phyloP scores from a whole-genome alignment of 1,139 yeast species.

The Magnusiomyces paraingens region DNA sequence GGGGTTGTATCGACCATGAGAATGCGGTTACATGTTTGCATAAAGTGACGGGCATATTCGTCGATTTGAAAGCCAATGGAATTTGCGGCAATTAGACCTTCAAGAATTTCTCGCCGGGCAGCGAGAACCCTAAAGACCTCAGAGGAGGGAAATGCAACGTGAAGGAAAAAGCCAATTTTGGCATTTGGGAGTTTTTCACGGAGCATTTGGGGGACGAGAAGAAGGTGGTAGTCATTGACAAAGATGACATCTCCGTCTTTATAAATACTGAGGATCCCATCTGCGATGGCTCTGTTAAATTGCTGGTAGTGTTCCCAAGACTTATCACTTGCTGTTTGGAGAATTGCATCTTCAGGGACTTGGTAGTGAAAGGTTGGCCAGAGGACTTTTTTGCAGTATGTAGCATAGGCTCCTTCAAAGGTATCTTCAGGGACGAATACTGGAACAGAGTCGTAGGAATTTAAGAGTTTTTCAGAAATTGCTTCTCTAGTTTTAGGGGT shows the following conservation, averaged over 20 bases:
- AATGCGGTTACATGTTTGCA: slow-evolving; percentile 82
- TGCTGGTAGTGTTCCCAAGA: slow-evolving; percentile 82
- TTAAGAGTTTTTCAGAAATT: slow-evolving; percentile 23
- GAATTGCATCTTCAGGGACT: slow-evolving; percentile 90
- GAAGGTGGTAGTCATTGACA: slow-evolving; percentile 91
- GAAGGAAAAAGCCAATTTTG: slow-evolving; percentile 84
- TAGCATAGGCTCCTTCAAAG: slow-evolving; percentile 82
- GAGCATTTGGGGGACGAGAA: slow-evolving; percentile 81
- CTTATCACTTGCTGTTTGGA: slow-evolving; percentile 92
- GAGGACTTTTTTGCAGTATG: slow-evolving; percentile 84
- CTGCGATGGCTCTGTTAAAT: slow-evolving; percentile 76
- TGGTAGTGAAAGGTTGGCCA: slow-evolving; percentile 98
- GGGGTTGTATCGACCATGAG: slow-evolving; percentile 75
- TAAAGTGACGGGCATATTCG: slow-evolving; percentile 88
- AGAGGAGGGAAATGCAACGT: slow-evolving; percentile 91
- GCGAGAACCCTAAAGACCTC: slow-evolving; percentile 95
- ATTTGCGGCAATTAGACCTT: slow-evolving; percentile 87
- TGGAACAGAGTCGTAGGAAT: slow-evolving; percentile 53
- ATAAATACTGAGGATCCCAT: slow-evolving; percentile 59
- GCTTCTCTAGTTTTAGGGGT: slow-evolving; percentile 45
- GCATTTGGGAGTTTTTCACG: slow-evolving; percentile 72
- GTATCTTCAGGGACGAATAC: slow-evolving; percentile 71
- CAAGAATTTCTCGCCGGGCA: slow-evolving; percentile 66
- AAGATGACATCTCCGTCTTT: slow-evolving; percentile 69
- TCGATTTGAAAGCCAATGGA: slow-evolving; percentile 84